Percentiles rank a stretch among this genome's conserved stretches.
Conservation (phyloP, 225 moss, liverwort and hornwort species). For the Pleurozium schreberi region DNA sequence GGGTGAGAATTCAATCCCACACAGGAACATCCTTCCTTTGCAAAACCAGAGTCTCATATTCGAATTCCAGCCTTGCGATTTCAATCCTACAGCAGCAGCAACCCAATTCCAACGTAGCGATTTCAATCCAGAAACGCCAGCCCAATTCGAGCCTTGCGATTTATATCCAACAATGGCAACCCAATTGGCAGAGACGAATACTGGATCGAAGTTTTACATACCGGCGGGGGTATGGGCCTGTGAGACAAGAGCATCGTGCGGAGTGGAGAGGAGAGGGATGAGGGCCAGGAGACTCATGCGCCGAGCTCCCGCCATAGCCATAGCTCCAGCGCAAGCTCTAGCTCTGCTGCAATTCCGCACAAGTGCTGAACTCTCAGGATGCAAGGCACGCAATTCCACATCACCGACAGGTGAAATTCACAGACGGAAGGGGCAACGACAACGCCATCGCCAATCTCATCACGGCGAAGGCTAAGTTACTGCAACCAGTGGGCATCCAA, state of each 20-base stretch:
- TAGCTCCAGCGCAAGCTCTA: background rate
- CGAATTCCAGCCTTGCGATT: background rate
- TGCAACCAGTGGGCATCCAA: background rate
- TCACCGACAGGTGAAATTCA: background rate
- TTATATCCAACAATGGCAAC: background rate
- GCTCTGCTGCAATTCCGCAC: background rate
- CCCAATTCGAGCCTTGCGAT: background rate
- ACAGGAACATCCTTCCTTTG: background rate
- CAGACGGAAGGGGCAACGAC: background rate
- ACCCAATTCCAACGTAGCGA: background rate
- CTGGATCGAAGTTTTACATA: background rate
- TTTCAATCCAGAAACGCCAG: background rate
- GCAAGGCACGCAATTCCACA: background rate
- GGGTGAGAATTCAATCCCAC: background rate
- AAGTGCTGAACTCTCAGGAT: too few species aligned
- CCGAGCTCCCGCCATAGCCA: conserved; percentile 24
- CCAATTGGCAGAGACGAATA: background rate
- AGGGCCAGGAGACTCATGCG: conserved; percentile 15
- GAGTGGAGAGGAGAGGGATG: conserved; percentile 17
- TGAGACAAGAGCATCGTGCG: background rate
- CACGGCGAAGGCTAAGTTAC: background rate
- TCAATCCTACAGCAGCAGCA: background rate
- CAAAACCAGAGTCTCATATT: background rate
- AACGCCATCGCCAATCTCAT: background rate
- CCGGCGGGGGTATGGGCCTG: background rate